These are phyloP conservation scores for Geosmithia flava DNA, from an alignment of 2,329 filamentous ascomycete species.

Conservation along the genomic window DNA sequence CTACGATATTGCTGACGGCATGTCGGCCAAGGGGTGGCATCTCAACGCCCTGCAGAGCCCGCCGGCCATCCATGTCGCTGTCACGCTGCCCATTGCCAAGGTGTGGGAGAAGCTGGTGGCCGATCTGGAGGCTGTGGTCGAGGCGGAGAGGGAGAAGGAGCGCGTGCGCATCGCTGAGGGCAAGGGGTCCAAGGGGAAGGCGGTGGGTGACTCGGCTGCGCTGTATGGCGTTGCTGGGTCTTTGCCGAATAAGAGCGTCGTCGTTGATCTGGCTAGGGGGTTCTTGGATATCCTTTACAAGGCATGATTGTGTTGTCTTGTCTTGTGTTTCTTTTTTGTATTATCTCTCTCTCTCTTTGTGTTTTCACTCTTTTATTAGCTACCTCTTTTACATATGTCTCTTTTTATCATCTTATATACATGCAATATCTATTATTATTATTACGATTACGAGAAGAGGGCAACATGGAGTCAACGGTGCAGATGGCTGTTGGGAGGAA, in stretches of 20 bases:
- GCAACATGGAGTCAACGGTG: too few relatives aligned
- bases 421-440: too few relatives aligned
- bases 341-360: not conserved
- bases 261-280: slow-evolving; percentile 77
- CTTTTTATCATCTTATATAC: too few relatives aligned
- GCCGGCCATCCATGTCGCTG: slow-evolving; percentile 84
- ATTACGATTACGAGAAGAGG: too few relatives aligned
- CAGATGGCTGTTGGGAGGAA: too few relatives aligned
- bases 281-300: slow-evolving; percentile 93
- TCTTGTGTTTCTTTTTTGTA: not conserved
- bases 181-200: slow-evolving; percentile 51
- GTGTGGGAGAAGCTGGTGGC: slow-evolving; percentile 67
- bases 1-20: slow-evolving; percentile 87
- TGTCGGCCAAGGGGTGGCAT: slow-evolving; percentile 82
- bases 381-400: too few relatives aligned
- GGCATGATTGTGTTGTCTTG: too few relatives aligned
- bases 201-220: slow-evolving; percentile 69
- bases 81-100: slow-evolving; percentile 75
- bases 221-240: slow-evolving; percentile 93
- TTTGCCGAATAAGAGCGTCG: slow-evolving; percentile 89
- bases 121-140: slow-evolving; percentile 56
- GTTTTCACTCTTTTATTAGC: not conserved
- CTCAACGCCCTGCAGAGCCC: slow-evolving; percentile 88
- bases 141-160: slow-evolving; percentile 72
- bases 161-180: slow-evolving; percentile 58